These are phyloP conservation scores for Penicillium sp. DNA, from an alignment of 2,329 filamentous ascomycete genomes.

Conservation along the genomic window DNA sequence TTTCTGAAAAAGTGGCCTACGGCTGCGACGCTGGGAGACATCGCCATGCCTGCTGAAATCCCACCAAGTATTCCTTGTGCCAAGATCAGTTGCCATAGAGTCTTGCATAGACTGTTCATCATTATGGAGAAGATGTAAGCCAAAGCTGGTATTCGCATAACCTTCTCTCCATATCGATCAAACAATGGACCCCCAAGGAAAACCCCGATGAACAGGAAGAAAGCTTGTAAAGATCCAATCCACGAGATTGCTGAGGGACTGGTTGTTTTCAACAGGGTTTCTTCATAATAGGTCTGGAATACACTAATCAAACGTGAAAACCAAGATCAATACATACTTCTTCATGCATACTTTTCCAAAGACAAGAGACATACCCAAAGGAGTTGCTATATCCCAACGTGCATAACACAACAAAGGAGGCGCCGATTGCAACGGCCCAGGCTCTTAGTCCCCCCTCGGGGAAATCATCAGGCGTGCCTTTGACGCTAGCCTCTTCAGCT, in stretches of 20 bases:
- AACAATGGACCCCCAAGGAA: constrained; percentile 43
- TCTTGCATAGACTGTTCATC: constrained; percentile 34
- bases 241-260: constrained; percentile 39
- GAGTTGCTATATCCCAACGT: constrained; percentile 36
- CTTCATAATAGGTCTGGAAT: constrained; percentile 31
- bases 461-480: constrained; percentile 14
- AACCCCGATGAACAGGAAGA: constrained; percentile 42
- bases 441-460: constrained; percentile 22
- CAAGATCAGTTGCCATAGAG: constrained; percentile 37
- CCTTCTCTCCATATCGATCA: constrained; percentile 35
- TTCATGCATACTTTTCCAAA: background rate
- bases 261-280: constrained; percentile 20
- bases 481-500: background rate
- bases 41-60: constrained; percentile 28
- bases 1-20: constrained; percentile 52
- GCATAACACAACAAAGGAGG: constrained; percentile 27
- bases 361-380: constrained; percentile 18
- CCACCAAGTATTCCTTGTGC: constrained; percentile 34
- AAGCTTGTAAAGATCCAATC: constrained; percentile 43
- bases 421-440: constrained; percentile 24
- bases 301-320: constrained; percentile 15
- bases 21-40: constrained; percentile 26
- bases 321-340: background rate
- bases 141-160: constrained; percentile 19
- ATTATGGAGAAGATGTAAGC: constrained; percentile 29